Evolutionary conservation across 2,329 filamentous ascomycete species (phyloP), one percentile per base, ranked within the genome.

Genomic region (Xylariaceae sp.): DNA sequence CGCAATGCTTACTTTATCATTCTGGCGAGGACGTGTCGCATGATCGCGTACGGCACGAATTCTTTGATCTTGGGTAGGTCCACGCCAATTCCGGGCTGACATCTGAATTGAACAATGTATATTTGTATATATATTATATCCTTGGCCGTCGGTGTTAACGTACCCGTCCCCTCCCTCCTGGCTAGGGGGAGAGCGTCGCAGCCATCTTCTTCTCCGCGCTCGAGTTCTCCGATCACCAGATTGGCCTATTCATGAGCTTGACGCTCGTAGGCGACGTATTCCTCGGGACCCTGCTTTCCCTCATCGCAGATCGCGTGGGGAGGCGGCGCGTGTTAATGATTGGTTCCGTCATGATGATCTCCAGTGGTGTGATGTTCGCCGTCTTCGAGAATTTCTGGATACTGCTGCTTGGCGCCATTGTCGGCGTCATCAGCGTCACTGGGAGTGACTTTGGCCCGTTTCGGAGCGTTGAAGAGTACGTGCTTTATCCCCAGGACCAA

Each of bases 371-470:
- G 1, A 67, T 77, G 7, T 86, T 86, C 65, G 76, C 73, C 0
- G 50, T 76, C 1, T 77, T 74, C 54, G 77, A 79, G 29, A 80
- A 80, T 56, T 86, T 78, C 60, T 85, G 81, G 80, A 68, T 82
- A 11, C 68, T 86, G 4, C 67, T 86, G 3, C 60, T 74, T 0
- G 83, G 82, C 0, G 81, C 81, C 1, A 74, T 85, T 3, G 70
- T 84, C 2, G 83, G 83, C 1, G 81, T 86, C 3, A 78, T 86
- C 50, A 83, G 79, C 65, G 77, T 82, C 0, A 83, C 73, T 2
- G 84, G 84, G 5, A 79, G 81, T 12, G 85, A 87, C 60, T 85
- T 87, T 64, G 85, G 84, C 0, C 84, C 85, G 0, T 87, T 87
- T 60, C 73, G 84, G 39, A 81, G 81, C 3, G 80, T 88, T 34